phyloP scores from a whole-genome alignment of 208 protist species.

The Acanthamoeba divionensis region DNA sequence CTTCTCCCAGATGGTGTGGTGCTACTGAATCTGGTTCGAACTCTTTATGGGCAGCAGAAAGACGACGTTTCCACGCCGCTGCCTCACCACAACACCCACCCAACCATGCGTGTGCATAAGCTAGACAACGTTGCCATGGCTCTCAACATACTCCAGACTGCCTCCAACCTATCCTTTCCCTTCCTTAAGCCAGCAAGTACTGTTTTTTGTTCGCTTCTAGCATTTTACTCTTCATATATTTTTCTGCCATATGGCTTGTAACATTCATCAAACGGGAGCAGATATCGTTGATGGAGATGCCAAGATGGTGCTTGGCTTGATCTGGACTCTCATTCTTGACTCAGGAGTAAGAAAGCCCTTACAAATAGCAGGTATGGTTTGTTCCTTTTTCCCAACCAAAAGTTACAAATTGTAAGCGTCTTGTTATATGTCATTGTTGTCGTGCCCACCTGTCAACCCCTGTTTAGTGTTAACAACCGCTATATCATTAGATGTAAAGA shows the following conservation, averaged over 20 bases:
- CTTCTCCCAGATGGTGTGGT: conserved; percentile 33
- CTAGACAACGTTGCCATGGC: conserved; percentile 19
- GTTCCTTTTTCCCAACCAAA: background rate
- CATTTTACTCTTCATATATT: background rate
- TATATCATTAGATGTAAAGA: background rate
- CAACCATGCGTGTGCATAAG: background rate
- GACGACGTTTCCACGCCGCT: no score
- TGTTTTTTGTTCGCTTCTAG: background rate
- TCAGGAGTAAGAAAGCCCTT: conserved; percentile 7
- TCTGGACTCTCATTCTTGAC: conserved; percentile 38
- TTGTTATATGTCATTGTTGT: background rate
- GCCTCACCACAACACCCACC: background rate
- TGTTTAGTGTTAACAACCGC: background rate
- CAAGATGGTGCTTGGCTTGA: conserved; percentile 44
- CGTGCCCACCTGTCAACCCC: no score
- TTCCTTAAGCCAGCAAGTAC: conserved; percentile 33
- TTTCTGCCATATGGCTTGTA: background rate
- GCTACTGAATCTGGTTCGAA: background rate
- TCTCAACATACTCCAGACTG: conserved; percentile 22
- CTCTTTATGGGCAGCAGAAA: background rate
- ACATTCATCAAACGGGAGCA: background rate
- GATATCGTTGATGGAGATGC: conserved; percentile 4
- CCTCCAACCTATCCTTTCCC: background rate
- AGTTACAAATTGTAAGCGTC: background rate
- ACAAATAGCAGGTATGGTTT: background rate